phyloP scores from a whole-genome alignment of 306 rosid species.

The Ceratonia siliqua region DNA sequence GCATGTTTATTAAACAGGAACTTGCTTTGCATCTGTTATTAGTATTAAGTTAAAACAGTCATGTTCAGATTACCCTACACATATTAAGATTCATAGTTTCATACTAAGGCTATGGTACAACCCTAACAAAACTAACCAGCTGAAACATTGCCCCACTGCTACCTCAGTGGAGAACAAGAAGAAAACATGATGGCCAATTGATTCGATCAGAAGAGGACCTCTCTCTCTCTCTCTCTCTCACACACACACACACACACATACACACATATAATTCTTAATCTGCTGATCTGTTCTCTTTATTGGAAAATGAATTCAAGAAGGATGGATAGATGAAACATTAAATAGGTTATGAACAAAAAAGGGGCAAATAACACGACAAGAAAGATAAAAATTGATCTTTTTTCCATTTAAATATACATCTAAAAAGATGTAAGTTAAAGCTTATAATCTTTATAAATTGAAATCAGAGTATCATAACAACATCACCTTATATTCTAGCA shows the following conservation, averaged over 20 bases:
- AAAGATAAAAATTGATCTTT: not conserved
- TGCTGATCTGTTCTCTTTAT: not conserved
- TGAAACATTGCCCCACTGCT: not conserved
- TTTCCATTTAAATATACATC: not conserved
- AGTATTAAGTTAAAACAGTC: conserved; percentile 2
- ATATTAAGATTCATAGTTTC: not conserved
- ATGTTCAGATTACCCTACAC: not conserved
- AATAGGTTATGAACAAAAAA: not conserved
- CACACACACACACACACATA: not conserved
- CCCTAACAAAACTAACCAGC: conserved; percentile 5
- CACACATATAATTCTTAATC: conserved; percentile 14
- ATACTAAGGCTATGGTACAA: conserved; percentile 16
- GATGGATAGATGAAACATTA: not conserved
- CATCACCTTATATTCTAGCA: not conserved
- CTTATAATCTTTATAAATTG: not conserved
- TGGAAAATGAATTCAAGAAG: not conserved
- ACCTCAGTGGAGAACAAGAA: not conserved
- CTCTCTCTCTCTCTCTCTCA: not conserved
- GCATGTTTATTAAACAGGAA: not conserved
- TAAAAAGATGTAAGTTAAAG: conserved; percentile 3
- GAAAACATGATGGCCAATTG: not conserved
- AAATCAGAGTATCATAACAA: not conserved
- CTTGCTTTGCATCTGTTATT: not conserved
- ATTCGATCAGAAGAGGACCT: not conserved
- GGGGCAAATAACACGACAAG: not conserved